Percentiles rank a stretch among this genome's conserved stretches.
These are phyloP conservation scores for Lodderomyces elongisporus DNA, from an alignment of 1,139 yeast species.

Conservation along the genomic window DNA sequence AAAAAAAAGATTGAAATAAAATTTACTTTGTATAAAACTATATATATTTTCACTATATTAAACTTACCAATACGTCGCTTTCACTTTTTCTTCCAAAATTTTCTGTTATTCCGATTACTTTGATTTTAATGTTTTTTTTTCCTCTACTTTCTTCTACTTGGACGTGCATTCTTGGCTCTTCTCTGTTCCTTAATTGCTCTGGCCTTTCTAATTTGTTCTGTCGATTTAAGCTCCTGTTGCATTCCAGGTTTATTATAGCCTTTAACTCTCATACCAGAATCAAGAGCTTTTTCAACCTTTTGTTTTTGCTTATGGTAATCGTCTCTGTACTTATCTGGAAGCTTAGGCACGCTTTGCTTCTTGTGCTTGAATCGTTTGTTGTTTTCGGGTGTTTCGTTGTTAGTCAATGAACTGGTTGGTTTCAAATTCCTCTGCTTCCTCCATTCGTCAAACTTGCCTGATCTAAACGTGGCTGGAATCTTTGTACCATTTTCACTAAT, in stretches of 20 bases:
- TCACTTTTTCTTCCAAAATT: not conserved
- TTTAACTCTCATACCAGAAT: constrained; percentile 67
- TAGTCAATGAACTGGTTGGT: constrained; percentile 22
- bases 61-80: too few species aligned
- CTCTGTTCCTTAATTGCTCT: constrained; percentile 68
- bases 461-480: constrained; percentile 86
- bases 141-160: constrained; percentile 31
- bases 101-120: too few species aligned
- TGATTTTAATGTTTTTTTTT: not conserved
- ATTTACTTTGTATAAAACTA: not conserved
- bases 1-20: too few species aligned
- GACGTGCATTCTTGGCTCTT: constrained; percentile 84
- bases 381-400: constrained; percentile 20
- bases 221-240: constrained; percentile 57
- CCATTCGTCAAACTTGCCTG: constrained; percentile 94
- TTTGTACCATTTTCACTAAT: constrained; percentile 93
- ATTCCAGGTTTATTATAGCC: constrained; percentile 56
- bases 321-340: constrained; percentile 86
- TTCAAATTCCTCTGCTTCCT: constrained; percentile 61
- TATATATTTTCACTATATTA: not conserved
- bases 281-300: constrained; percentile 77
- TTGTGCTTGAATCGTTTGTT: constrained; percentile 67
- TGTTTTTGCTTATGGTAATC: constrained; percentile 80
- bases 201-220: constrained; percentile 74
- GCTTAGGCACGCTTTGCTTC: constrained; percentile 71